Conservation (phyloP, 2,329 filamentous ascomycete genomes). For the Trichoderma guizhouense region DNA sequence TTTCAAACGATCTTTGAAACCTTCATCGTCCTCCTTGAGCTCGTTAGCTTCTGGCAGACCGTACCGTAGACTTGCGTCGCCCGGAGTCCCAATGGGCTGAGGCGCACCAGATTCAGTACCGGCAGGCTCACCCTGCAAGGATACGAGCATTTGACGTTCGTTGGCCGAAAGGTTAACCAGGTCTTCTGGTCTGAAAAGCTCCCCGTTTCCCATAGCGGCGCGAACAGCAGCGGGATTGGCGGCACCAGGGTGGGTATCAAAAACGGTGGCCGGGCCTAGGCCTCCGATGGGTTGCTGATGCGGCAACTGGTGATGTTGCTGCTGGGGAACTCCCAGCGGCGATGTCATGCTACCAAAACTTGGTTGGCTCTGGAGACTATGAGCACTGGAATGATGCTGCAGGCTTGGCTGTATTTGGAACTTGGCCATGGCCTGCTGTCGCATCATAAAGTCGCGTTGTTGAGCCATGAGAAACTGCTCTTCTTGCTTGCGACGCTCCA, state of each 20-base stretch:
- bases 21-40: conserved; percentile 53
- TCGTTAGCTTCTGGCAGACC: conserved; percentile 50
- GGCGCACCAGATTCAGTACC: conserved; percentile 28
- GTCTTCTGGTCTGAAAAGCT: conserved; percentile 68
- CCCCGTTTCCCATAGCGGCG: conserved; percentile 36
- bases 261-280: conserved; percentile 65
- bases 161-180: conserved; percentile 59
- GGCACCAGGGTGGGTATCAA: conserved; percentile 53
- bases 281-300: conserved; percentile 52
- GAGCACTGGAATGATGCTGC: conserved; percentile 91
- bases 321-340: conserved; percentile 59
- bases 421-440: conserved; percentile 75
- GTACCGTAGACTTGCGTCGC: conserved; percentile 38
- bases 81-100: conserved; percentile 38
- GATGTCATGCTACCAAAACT: conserved; percentile 94
- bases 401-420: conserved; percentile 61
- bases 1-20: conserved; percentile 68
- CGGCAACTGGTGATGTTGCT: conserved; percentile 33
- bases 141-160: conserved; percentile 53
- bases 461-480: conserved; percentile 96
- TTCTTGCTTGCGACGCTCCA: conserved; percentile 95
- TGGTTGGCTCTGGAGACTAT: conserved; percentile 94
- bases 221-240: conserved; percentile 25
- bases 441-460: conserved; percentile 87
- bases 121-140: conserved; percentile 27